Base-by-base conservation (phyloP, 495 filamentous ascomycete genomes). In the Tetracladium setigerum region DNA sequence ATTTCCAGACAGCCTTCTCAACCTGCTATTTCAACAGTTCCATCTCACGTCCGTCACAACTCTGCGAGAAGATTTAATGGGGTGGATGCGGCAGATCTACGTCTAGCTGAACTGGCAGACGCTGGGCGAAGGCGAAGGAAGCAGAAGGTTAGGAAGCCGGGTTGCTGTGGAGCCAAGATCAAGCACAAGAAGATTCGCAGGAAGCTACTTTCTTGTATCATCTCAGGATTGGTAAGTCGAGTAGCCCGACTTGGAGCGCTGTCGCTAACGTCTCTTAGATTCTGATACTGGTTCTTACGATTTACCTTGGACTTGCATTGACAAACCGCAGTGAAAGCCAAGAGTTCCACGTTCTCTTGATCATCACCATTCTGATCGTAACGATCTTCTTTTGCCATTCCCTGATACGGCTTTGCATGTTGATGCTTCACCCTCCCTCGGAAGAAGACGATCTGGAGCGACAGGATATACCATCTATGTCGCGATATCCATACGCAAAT, bases 331-430 rank as follows among this genome's bases (percentile, higher is more conserved):
- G 53, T 13, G 49, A 55, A 47, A 73, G 70, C 44, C 72, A 73
- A 58, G 78, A 84, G 62, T 78, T 88, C 53, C 84, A 87, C 46
- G 76, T 89, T 38, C 67, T 89, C 39, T 73, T 91, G 46, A 82
- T 92, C 42, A 69, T 94, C 38, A 71, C 87, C 57, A 82, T 90
- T 53, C 54, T 91, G 41, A 62, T 81, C 34, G 72, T 81, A 44
- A 81, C 82, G 4, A 81, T 94, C 55, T 74, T 90, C 62, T 90
- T 91, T 68, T 83, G 78, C 54, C 84, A 95, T 67, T 76, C 79
- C 19, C 65, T 90, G 7, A 77, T 88, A 44, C 78, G 83, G 11
- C 73, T 91, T 16, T 83, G 77, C 64, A 78, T 90, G 70, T 60
- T 81, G 31, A 58, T 76, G 24, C 59, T 76, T 44, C 57, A 47